A percentile compares a stretch with the other conserved stretches of the same genome.
phyloP scores from a whole-genome alignment of 2,329 filamentous ascomycete species.

The Colletotrichum spinosum region DNA sequence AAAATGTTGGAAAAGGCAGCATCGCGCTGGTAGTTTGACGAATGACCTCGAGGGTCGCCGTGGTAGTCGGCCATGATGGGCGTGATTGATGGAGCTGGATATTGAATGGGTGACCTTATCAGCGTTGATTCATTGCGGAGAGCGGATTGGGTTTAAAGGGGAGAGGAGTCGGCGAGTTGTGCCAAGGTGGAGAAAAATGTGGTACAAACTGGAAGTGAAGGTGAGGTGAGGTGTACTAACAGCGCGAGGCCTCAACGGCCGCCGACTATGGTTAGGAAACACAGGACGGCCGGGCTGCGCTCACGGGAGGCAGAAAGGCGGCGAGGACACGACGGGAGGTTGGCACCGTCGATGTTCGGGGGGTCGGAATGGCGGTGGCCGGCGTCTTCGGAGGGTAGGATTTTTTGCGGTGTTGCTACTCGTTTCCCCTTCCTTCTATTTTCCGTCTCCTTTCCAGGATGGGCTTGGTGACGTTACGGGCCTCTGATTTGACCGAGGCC shows the following conservation, averaged over 20 bases:
- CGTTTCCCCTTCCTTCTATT: constrained; percentile 37
- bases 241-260: constrained; percentile 40
- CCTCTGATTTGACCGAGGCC: constrained; percentile 31
- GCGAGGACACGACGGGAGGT: constrained; percentile 3
- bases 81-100: constrained; percentile 48
- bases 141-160: constrained; percentile 29
- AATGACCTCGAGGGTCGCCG: constrained; percentile 62
- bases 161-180: constrained; percentile 37
- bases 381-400: constrained; percentile 15
- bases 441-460: constrained; percentile 33
- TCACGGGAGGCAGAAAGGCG: constrained; percentile 22
- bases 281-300: constrained; percentile 29
- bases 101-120: constrained; percentile 26
- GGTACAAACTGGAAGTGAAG: constrained; percentile 28
- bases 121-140: constrained; percentile 25
- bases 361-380: constrained; percentile 13
- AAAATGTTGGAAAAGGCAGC: constrained; percentile 97
- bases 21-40: constrained; percentile 80
- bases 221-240: constrained; percentile 29
- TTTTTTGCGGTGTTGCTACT: constrained; percentile 29
- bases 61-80: constrained; percentile 69
- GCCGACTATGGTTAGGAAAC: constrained; percentile 36
- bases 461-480: constrained; percentile 36
- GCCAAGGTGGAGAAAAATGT: constrained; percentile 39
- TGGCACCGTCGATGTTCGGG: constrained; percentile 13